phyloP scores from a whole-genome alignment of 176 grass and related monocot species.

The barley (Hordeum vulgare) region MorexV3_pseudomolecules_assembly NC_058522.1:424554433-424554932 shows the following conservation, averaged over 20 bases:
- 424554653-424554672: background rate
- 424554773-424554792: background rate
- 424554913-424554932: background rate
- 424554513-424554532: background rate
- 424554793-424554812: background rate
- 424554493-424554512: background rate
- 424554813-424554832: background rate
- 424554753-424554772: background rate
- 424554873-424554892: background rate
- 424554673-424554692: no score
- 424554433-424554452: background rate
- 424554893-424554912: background rate
- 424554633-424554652: conserved; percentile 2
- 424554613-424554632: background rate
- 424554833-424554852: background rate
- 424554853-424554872: background rate
- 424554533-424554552: conserved; percentile 16
- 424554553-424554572: background rate
- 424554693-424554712: no score
- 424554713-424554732: background rate
- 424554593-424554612: background rate
- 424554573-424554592: background rate
- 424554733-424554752: background rate
- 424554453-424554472: background rate
- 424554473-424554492: conserved; percentile 14